A percentile compares a stretch with the other conserved stretches of the same genome.
phyloP scores from a whole-genome alignment of 106 monocot species.

The Acorus gramineus region DNA sequence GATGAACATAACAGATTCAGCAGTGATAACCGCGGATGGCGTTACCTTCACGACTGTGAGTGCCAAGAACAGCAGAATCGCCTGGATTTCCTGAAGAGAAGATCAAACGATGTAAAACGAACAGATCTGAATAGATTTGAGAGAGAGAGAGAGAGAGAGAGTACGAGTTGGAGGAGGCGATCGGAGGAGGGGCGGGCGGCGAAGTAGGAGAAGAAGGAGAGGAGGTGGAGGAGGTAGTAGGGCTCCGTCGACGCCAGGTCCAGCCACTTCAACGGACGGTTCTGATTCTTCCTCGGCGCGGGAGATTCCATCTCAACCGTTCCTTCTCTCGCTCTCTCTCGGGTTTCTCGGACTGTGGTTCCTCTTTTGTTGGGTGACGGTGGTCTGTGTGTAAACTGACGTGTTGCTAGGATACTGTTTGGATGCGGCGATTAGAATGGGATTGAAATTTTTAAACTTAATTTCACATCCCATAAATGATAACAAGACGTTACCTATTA shows the following conservation, averaged over 20 bases:
- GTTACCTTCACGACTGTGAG: conserved; percentile 54
- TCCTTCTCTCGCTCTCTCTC: no score
- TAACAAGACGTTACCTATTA: no score
- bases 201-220: conserved; percentile 91
- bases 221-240: conserved; percentile 71
- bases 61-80: conserved; percentile 46
- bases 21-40: neutral
- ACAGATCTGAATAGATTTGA: neutral
- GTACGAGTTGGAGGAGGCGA: conserved; percentile 55
- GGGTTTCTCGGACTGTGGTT: no score
- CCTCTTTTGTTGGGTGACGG: no score
- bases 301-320: conserved; percentile 3
- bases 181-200: conserved; percentile 40
- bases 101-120: neutral
- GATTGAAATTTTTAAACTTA: no score
- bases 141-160: neutral
- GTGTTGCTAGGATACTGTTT: no score
- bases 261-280: conserved; percentile 64
- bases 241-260: conserved; percentile 64
- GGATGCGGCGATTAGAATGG: no score
- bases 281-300: conserved; percentile 5
- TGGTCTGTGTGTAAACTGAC: no score
- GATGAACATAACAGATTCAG: neutral
- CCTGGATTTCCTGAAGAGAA: conserved; percentile 66
- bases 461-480: no score